A percentile compares a stretch with the other conserved stretches of the same genome.
Evolutionary conservation across 2,329 filamentous ascomycete genomes (phyloP).

Genomic region (Colletotrichum sansevieriae): DNA sequence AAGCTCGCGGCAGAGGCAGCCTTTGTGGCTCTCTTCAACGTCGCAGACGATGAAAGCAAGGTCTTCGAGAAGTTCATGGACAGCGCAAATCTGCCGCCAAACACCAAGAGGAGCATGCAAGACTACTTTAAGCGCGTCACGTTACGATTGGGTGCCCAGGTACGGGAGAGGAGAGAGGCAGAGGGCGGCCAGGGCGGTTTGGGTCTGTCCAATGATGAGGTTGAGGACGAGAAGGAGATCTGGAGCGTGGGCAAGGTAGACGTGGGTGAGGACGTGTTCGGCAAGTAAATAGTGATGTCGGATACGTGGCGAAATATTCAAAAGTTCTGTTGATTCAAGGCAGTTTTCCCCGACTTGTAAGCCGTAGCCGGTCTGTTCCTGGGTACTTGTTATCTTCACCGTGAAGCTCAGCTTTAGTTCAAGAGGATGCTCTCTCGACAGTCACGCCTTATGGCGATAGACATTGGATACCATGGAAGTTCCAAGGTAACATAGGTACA

Average conservation of each 20-base stretch:
- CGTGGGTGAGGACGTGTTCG: slow-evolving; percentile 72
- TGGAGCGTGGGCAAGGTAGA: slow-evolving; percentile 96
- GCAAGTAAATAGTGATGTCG: slow-evolving; percentile 46
- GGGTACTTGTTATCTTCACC: too few species aligned
- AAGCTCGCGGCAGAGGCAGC: slow-evolving; percentile 96
- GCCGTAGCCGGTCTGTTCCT: too few species aligned
- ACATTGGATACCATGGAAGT: too few species aligned
- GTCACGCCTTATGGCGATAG: too few species aligned
- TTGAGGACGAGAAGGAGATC: slow-evolving; percentile 94
- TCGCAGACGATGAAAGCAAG: slow-evolving; percentile 86
- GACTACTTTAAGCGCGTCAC: slow-evolving; percentile 98
- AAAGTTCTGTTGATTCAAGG: slow-evolving; percentile 15
- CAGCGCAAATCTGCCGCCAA: slow-evolving; percentile 74
- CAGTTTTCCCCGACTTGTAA: not conserved
- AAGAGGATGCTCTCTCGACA: too few species aligned
- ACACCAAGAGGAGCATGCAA: slow-evolving; percentile 88
- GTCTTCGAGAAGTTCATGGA: slow-evolving; percentile 94
- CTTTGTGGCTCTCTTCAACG: slow-evolving; percentile 90
- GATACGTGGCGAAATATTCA: slow-evolving; percentile 28
- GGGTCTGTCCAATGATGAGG: slow-evolving; percentile 89
- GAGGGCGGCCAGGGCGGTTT: slow-evolving; percentile 90
- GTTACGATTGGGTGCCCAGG: slow-evolving; percentile 85
- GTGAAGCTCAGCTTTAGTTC: too few species aligned
- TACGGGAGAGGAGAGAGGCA: slow-evolving; percentile 88
- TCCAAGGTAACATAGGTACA: too few species aligned